phyloP scores from a whole-genome alignment of 2,329 filamentous ascomycete genomes.

The Ustulina deusta region DNA sequence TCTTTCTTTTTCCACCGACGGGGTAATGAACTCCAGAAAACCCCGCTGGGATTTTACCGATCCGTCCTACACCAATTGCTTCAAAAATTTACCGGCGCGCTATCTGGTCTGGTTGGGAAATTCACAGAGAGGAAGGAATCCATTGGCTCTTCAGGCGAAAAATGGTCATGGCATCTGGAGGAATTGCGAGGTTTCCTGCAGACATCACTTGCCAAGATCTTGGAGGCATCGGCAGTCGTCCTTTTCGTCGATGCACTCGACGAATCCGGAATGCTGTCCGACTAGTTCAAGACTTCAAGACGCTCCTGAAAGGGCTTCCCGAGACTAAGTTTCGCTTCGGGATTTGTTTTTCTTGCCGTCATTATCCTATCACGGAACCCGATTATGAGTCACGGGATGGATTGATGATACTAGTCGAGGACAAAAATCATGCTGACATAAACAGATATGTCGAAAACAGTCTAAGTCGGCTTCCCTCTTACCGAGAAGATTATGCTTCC shows the following conservation, averaged over 20 bases:
- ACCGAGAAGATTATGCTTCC: slow-evolving; percentile 1
- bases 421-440: not conserved
- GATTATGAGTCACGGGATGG: not conserved
- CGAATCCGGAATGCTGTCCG: not conserved
- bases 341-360: slow-evolving; percentile 16
- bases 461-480: not conserved
- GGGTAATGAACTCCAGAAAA: slow-evolving; percentile 11
- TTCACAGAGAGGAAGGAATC: not conserved
- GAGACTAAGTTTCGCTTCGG: not conserved
- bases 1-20: slow-evolving; percentile 19
- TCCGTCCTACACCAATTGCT: slow-evolving; percentile 10
- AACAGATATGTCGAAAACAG: not conserved
- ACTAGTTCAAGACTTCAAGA: not conserved
- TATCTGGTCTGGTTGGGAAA: not conserved
- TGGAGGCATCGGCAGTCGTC: not conserved
- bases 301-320: not conserved
- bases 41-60: slow-evolving; percentile 1
- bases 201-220: not conserved
- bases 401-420: not conserved
- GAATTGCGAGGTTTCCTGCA: slow-evolving; percentile 1
- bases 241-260: slow-evolving; percentile 20
- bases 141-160: not conserved
- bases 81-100: not conserved
- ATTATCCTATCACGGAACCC: slow-evolving; percentile 1
- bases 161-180: not conserved